Base-by-base conservation (phyloP, 108 stramenopile genomes). In the Skeletonema potamos region DNA sequence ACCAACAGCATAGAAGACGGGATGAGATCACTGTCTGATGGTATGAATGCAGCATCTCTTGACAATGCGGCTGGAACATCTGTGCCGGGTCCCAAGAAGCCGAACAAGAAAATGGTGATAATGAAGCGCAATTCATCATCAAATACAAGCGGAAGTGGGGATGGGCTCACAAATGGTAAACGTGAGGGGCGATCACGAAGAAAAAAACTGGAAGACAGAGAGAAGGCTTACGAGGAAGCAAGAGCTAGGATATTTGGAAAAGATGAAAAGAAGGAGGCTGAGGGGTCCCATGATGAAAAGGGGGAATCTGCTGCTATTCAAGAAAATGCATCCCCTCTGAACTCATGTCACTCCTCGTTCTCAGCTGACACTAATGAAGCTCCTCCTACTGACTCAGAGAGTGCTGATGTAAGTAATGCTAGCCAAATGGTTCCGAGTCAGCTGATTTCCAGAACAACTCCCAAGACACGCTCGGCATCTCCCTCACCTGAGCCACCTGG, bases 171-270 rank as follows among this genome's bases (percentile, higher is more conserved):
- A 63, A 79, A 44, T 27, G 68, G 64, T 27, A 70, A 81, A 27
- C 64, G 77, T 26, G 63, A 76, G 68, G 74, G 65, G 15, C 63
- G 60, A 11, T 46, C 62, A 43, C 64, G 82, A 24, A 75, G 72
- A 20, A 83, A 84, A 58, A 85, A 78, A 13, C 64, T 94, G 24
- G 73, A 67, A n/a, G 96, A 92, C 37, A 90, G 89, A 76, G 95
- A 96, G 84, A 88, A 84, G 79, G 87, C 88, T 30, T 97, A 97
- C 67, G 95, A 92, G 17, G 95, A 94, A 81, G 94, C 93, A 8
- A 62, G 96, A 43, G 96, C 96, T 12, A 81, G 96, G 5, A 97
- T 96, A 63, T 96, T 97, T 78, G 80, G 77, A 43, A 46, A 83
- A 18, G 77, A 77, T 17, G 57, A 69, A 3, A 57, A 54, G 11